These are phyloP conservation scores for Hydnomerulius pinastri DNA, from an alignment of 768 basidiomycete species.

Conservation along the genomic window DNA sequence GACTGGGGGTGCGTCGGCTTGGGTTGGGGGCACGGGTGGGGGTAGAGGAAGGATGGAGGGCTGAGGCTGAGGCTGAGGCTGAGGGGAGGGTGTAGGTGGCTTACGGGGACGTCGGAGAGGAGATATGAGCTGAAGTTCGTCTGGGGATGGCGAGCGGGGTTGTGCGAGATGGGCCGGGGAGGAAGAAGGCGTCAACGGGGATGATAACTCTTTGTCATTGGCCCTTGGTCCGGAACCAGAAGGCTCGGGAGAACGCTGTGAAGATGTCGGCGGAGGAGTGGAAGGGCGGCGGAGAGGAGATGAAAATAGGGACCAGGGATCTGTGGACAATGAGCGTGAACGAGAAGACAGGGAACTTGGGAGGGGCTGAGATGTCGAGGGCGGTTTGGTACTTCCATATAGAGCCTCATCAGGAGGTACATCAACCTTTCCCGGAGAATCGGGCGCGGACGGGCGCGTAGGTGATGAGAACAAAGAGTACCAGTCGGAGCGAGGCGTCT, in stretches of 20 bases:
- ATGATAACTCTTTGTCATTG: neutral
- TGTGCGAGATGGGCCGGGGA: constrained; percentile 12
- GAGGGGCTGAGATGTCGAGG: constrained; percentile 1
- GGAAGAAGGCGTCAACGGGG: constrained; percentile 25
- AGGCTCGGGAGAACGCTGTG: constrained; percentile 9
- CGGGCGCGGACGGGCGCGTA: neutral
- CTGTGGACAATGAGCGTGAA: constrained; percentile 16
- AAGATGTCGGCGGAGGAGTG: constrained; percentile 20
- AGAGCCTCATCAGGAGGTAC: neutral
- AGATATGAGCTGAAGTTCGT: constrained; percentile 21
- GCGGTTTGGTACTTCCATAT: neutral
- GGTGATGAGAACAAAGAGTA: constrained; percentile 25
- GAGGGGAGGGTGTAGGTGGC: neutral
- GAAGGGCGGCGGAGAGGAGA: constrained; percentile 12
- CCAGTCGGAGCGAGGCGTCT: constrained; percentile 11
- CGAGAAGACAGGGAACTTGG: constrained; percentile 7
- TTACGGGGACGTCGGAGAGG: neutral
- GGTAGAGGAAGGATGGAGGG: constrained; percentile 4
- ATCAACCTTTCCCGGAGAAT: neutral
- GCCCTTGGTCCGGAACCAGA: constrained; percentile 1
- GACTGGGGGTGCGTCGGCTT: neutral
- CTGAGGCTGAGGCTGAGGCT: neutral
- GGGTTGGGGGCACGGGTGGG: constrained; percentile 8
- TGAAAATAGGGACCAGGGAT: constrained; percentile 14
- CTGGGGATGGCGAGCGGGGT: constrained; percentile 19